Evolutionary conservation across 805 yeast species (phyloP).

Genomic region (Starmerella etchellsii): DNA sequence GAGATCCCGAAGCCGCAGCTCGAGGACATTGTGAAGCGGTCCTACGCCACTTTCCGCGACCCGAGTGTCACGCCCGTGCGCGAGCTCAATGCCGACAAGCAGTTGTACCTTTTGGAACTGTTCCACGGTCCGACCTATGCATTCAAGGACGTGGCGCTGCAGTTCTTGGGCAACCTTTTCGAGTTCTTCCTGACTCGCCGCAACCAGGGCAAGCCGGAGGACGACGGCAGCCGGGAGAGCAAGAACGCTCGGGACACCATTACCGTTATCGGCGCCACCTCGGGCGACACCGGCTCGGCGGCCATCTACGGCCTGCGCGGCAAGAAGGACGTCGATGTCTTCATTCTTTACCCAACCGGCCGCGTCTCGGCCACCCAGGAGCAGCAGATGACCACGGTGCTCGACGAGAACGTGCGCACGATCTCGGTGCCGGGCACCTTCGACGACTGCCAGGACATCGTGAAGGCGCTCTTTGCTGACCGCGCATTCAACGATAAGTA

Average conservation of each 20-base stretch:
- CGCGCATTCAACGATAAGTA: slow-evolving; percentile 71
- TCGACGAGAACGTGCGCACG: slow-evolving; percentile 86
- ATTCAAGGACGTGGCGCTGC: slow-evolving; percentile 96
- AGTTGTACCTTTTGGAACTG: slow-evolving; percentile 69
- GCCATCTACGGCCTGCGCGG: slow-evolving; percentile 97
- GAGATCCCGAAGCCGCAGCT: slow-evolving; percentile 70
- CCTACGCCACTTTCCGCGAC: slow-evolving; percentile 87
- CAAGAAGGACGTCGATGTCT: slow-evolving; percentile 94
- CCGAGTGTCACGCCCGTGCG: slow-evolving; percentile 74
- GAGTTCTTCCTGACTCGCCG: slow-evolving; percentile 78
- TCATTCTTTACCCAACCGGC: slow-evolving; percentile 92
- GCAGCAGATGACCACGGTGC: slow-evolving; percentile 95
- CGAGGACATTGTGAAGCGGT: slow-evolving; percentile 44
- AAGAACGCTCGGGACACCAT: slow-evolving; percentile 30
- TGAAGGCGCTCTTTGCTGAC: slow-evolving; percentile 86
- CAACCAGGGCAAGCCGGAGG: slow-evolving; percentile 38
- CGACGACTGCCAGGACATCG: slow-evolving; percentile 96
- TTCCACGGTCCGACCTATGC: slow-evolving; percentile 99
- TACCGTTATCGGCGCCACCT: slow-evolving; percentile 97
- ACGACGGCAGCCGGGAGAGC: slow-evolving; percentile 45
- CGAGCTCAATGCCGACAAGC: slow-evolving; percentile 41
- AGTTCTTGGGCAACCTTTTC: slow-evolving; percentile 91
- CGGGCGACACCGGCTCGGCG: slow-evolving; percentile 98
- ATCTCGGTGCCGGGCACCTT: slow-evolving; percentile 90
- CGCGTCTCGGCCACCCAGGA: slow-evolving; percentile 97